Percentiles rank a stretch among this genome's conserved stretches.
These are phyloP conservation scores for Xanthoceras sorbifolium DNA, from an alignment of 345 rosid species.

Conservation along the genomic window DNA sequence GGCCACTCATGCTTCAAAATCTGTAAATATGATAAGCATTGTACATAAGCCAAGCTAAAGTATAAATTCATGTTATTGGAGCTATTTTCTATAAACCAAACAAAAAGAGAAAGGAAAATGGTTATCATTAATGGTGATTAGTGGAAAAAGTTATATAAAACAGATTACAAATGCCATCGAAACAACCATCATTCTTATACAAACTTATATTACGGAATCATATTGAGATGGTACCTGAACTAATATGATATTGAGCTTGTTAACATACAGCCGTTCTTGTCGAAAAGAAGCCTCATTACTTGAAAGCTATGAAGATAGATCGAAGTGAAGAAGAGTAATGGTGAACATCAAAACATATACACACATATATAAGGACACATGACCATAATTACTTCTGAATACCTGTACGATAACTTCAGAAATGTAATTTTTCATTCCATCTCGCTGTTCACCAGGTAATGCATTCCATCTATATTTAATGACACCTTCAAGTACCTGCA, in stretches of 20 bases:
- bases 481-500: slow-evolving; percentile 95
- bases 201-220: not conserved
- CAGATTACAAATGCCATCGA: not conserved
- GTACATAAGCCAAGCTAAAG: not conserved
- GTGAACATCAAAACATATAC: not conserved
- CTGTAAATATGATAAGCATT: slow-evolving; percentile 39
- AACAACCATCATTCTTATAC: not conserved
- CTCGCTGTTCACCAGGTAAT: slow-evolving; percentile 91
- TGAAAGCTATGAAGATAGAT: slow-evolving; percentile 66
- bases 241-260: slow-evolving; percentile 89
- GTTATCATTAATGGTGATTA: not conserved
- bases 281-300: slow-evolving; percentile 86
- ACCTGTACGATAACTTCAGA: slow-evolving; percentile 99
- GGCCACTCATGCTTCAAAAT: slow-evolving; percentile 99
- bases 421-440: slow-evolving; percentile 99
- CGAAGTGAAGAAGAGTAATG: slow-evolving; percentile 9
- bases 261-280: slow-evolving; percentile 84
- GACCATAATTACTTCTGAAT: not conserved
- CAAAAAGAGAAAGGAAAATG: not conserved
- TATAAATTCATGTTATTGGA: not conserved
- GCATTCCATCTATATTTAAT: slow-evolving; percentile 99
- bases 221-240: slow-evolving; percentile 67
- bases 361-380: not conserved
- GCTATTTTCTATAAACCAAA: not conserved
- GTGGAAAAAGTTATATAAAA: not conserved